A percentile compares a stretch with the other conserved stretches of the same genome.
Evolutionary conservation across 2,329 filamentous ascomycete genomes (phyloP).

Genomic region (Epichloe uncinata): DNA sequence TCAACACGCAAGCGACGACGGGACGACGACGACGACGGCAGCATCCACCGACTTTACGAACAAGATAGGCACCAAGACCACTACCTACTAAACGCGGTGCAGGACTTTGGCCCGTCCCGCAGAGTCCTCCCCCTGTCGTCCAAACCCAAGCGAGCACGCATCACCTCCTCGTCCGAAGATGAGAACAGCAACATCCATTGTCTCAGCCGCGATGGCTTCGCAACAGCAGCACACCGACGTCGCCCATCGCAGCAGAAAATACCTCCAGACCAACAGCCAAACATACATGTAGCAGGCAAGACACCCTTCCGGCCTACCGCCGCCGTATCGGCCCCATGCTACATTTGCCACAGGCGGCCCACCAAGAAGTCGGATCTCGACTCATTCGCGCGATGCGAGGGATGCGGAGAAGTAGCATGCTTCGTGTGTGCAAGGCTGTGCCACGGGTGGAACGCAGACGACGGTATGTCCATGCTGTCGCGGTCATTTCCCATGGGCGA

Average conservation of each 20-base stretch:
- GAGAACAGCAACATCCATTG: slow-evolving; percentile 12
- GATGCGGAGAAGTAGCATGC: slow-evolving; percentile 49
- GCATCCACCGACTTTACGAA: slow-evolving; percentile 13
- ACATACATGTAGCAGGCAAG: slow-evolving; percentile 2
- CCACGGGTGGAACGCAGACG: slow-evolving; percentile 29
- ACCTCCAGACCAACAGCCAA: slow-evolving; percentile 12
- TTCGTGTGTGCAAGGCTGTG: slow-evolving; percentile 57
- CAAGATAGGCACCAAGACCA: slow-evolving; percentile 14
- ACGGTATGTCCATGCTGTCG: slow-evolving; percentile 17
- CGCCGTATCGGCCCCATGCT: slow-evolving; percentile 39
- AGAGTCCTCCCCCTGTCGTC: slow-evolving; percentile 18
- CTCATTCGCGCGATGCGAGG: slow-evolving; percentile 49
- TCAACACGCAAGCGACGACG: slow-evolving; percentile 24
- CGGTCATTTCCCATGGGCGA: slow-evolving; percentile 39
- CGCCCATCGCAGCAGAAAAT: slow-evolving; percentile 14
- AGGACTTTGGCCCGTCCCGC: slow-evolving; percentile 13
- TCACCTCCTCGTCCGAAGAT: slow-evolving; percentile 9
- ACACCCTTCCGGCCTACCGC: slow-evolving; percentile 6
- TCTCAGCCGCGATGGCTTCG: slow-evolving; percentile 8
- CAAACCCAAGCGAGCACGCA: slow-evolving; percentile 16
- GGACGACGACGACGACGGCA: slow-evolving; percentile 14
- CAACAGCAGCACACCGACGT: slow-evolving; percentile 11
- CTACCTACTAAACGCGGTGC: slow-evolving; percentile 14
- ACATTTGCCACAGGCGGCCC: slow-evolving; percentile 54
- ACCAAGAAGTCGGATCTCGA: slow-evolving; percentile 53